Base-by-base conservation (phyloP, 1,284 basidiomycete genomes). In the Ceratobasidium theobromae region DNA sequence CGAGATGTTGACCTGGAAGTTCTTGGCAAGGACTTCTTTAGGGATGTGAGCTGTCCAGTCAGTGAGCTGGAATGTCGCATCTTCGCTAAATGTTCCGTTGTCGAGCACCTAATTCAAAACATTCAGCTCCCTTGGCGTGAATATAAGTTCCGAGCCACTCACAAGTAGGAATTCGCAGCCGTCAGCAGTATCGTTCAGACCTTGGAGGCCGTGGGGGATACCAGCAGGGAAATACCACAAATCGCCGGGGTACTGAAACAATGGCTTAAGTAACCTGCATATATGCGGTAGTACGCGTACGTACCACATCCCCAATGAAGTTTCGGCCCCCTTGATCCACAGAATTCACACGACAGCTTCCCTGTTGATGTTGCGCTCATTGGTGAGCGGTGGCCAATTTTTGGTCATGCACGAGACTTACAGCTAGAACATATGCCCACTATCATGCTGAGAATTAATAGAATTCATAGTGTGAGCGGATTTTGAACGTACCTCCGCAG, bases 111-210 rank as follows among this genome's bases (percentile, higher is more conserved):
- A 68, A 11, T 11, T 23, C 18, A 32, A 1, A 32, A 46, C 18
- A 23, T 45, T 25, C n/a, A 35, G 25, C 70, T 66, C 4, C 48
- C 58, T 35, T 25, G 51, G 53, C 53, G 33, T 57, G 43, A 49
- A 41, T 33, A 18, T n/a, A 67, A 46, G 14, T 38, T n/a, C 5
- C 11, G 54, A 43, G 57, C 43, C 2, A 69, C 81, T 69, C 55
- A 88, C 86, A 71, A 91, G 77, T 35, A 90, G 75, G 74, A 89
- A 90, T 73, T 91, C 88, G 4, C 83, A 77, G 2, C 87, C 88
- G 1, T 82, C 82, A 9, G 80, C 76, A 51, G 77, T 77, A 60
- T 83, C 82, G 27, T 74, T 77, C 66, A 83, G 84, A n/a, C 85
- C 87, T 77, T 90, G 88, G 28, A 90, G 77, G 30, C 81, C 82